phyloP scores from a whole-genome alignment of 129 eudicot species.

The Chrysanthemum makinoi region DNA sequence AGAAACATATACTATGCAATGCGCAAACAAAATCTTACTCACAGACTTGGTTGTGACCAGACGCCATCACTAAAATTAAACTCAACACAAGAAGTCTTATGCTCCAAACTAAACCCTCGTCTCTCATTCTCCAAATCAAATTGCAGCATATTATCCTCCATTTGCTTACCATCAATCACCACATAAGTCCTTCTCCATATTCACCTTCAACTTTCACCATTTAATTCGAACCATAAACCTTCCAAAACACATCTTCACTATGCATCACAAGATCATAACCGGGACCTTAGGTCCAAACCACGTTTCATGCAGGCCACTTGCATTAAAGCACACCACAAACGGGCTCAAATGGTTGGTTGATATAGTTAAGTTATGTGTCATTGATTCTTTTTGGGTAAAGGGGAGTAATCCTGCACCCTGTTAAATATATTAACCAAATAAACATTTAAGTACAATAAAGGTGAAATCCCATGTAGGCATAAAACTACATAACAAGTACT shows the following conservation, averaged over 20 bases:
- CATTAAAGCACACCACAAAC: constrained; percentile 34
- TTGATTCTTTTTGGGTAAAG: constrained; percentile 31
- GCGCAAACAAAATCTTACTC: neutral
- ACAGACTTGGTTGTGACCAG: neutral
- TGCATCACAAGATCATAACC: constrained; percentile 44
- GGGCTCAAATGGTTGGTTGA: constrained; percentile 23
- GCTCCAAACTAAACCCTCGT: constrained; percentile 47
- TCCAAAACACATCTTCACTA: constrained; percentile 45
- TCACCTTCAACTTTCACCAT: constrained; percentile 35
- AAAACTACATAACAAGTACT: too few relatives aligned
- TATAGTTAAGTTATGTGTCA: constrained; percentile 28
- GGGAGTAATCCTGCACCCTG: too few relatives aligned
- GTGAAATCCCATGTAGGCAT: too few relatives aligned
- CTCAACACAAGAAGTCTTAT: constrained; percentile 35
- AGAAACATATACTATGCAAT: too few relatives aligned
- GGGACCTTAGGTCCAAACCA: constrained; percentile 38
- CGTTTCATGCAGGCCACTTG: constrained; percentile 19
- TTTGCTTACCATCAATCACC: constrained; percentile 46
- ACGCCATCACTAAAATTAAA: constrained; percentile 29
- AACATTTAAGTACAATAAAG: too few relatives aligned
- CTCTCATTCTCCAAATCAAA: constrained; percentile 42
- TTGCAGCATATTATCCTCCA: constrained; percentile 57
- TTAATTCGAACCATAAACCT: constrained; percentile 45
- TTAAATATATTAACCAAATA: too few relatives aligned
- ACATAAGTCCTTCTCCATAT: constrained; percentile 28